Conservation (phyloP, 1,139 yeast genomes). For the Candida freyschussii region DNA sequence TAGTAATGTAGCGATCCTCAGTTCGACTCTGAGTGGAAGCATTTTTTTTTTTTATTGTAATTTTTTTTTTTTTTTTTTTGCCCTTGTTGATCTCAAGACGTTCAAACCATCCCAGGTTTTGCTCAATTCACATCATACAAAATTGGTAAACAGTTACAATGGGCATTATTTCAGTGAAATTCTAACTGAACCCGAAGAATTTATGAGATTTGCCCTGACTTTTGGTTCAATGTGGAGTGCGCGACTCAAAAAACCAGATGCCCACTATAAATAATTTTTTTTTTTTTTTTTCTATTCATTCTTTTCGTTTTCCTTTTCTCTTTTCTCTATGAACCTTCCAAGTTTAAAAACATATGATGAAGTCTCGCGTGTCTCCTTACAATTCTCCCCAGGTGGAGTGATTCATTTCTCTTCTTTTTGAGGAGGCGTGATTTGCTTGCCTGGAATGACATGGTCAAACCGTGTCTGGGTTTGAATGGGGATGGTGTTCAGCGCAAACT, state of each 20-base stretch:
- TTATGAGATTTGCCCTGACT: too few relatives aligned
- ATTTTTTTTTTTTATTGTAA: constrained; percentile 21
- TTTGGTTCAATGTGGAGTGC: too few relatives aligned
- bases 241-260: too few relatives aligned
- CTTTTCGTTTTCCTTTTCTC: constrained; percentile 3
- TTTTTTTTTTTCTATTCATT: constrained; percentile 3
- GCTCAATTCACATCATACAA: too few relatives aligned
- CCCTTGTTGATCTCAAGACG: too few relatives aligned
- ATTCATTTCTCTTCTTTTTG: constrained; percentile 6
- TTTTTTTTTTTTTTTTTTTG: constrained; percentile 2
- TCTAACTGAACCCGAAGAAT: too few relatives aligned
- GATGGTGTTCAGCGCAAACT: constrained; percentile 27
- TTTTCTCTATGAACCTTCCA: constrained; percentile 27
- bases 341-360: constrained; percentile 30
- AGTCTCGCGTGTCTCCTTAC: constrained; percentile 26
- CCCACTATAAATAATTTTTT: too few relatives aligned
- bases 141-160: too few relatives aligned
- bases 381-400: constrained; percentile 25
- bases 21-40: constrained; percentile 38
- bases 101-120: too few relatives aligned
- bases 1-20: constrained; percentile 38
- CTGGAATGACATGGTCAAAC: constrained; percentile 13
- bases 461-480: constrained; percentile 25
- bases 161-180: too few relatives aligned
- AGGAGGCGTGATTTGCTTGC: constrained; percentile 18